Conservation (phyloP, 225 moss, liverwort and hornwort genomes). For the Pseudisothecium myosuroides region DNA sequence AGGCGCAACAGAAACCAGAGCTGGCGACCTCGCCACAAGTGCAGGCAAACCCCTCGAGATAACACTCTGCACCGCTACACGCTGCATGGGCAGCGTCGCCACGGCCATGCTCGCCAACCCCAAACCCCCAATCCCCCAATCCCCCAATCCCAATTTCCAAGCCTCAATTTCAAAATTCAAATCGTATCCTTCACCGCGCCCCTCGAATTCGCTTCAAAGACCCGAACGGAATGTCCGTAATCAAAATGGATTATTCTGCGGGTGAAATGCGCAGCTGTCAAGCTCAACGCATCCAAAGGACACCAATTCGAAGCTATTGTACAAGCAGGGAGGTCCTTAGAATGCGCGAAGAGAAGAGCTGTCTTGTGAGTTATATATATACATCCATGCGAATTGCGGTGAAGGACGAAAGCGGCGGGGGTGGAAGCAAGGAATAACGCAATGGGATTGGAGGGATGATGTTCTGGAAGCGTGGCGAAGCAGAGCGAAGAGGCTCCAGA, state of each 20-base stretch:
- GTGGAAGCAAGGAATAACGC: background rate
- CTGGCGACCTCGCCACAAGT: background rate
- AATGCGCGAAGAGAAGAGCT: background rate
- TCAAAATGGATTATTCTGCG: background rate
- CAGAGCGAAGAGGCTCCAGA: background rate
- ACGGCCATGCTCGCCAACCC: conserved; percentile 1
- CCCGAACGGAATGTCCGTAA: background rate
- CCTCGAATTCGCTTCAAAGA: background rate
- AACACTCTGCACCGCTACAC: conserved; percentile 14
- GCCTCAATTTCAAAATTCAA: background rate
- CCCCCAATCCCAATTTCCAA: background rate
- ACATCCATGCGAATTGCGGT: background rate
- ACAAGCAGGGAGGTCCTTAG: background rate
- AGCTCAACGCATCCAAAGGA: background rate
- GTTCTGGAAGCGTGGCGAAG: background rate
- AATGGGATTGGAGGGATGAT: background rate
- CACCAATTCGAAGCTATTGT: background rate
- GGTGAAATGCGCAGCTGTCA: background rate
- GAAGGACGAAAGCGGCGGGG: background rate
- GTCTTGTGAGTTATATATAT: background rate
- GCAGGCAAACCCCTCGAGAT: background rate
- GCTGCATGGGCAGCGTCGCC: conserved; percentile 12
- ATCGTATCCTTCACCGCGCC: background rate
- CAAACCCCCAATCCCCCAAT: background rate
- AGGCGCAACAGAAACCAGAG: conserved; percentile 14